Evolutionary conservation across 164 flowering plant genomes (phyloP), one percentile per base, ranked within the genome.

Genomic region (Macadamia integrifolia): DNA sequence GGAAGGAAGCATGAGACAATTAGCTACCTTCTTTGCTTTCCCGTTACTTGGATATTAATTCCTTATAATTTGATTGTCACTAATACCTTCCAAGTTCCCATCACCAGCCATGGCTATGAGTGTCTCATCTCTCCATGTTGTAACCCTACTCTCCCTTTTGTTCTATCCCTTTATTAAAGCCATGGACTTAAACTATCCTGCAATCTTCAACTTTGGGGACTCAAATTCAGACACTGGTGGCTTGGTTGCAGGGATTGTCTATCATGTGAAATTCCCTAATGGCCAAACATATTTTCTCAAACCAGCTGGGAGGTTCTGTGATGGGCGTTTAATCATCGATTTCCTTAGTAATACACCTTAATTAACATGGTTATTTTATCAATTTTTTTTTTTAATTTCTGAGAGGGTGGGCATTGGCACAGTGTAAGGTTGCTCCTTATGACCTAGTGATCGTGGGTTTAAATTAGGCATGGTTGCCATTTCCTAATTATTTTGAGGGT

Each of bases 151-250:
- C 64, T 50, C 28, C 69, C 23, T 23, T 23, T 32, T 53, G 18
- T 44, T 60, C 58, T 42, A 13, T 13, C 31, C 63, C 29, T 14
- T 6, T 30, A 29, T 29, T 30, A 50, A 44, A 14, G 64, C 81
- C 32, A 64, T 80, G 7, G 68, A 77, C 48, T 81, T 83, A 77
- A 75, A 76, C 60, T 77, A 65, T 29, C 86, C 88, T 6, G 88
- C 87, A 1, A 75, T 84, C 49, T 86, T 88, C 80, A 88, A 88
- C 77, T 86, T 88, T 18, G 93, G 93, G 0, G 93, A 88, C 58
- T 88, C 93, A 1, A 88, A 88, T 75, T 88, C 91, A 12, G 93
- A 89, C 64, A 84, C 90, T 0, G 91, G 94, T 1, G 76, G 72
- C 0, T 79, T 87, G 6, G 72, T 81, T 7, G 79, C 85, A 4